These are phyloP conservation scores for Baorangia bicolor DNA, from an alignment of 768 basidiomycete species.

Conservation along the genomic window DNA sequence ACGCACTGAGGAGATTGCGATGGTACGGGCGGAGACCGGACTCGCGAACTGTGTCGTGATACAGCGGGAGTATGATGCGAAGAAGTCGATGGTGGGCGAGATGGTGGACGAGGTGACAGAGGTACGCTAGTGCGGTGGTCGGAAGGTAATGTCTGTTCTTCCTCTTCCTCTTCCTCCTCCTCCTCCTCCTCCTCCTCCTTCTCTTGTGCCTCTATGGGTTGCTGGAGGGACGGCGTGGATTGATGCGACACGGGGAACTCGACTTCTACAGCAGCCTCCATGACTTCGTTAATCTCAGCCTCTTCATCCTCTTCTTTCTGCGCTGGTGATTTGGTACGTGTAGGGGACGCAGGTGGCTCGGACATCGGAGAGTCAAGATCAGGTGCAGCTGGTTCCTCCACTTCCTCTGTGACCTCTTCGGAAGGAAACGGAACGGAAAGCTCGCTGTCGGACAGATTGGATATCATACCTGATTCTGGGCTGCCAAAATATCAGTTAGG, in stretches of 20 bases:
- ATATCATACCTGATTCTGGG: constrained; percentile 42
- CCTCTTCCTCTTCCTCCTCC: constrained; percentile 12
- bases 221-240: constrained; percentile 18
- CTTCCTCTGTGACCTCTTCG: constrained; percentile 9
- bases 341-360: constrained; percentile 32
- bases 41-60: constrained; percentile 20
- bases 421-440: constrained; percentile 21
- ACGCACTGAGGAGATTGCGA: constrained; percentile 7
- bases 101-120: constrained; percentile 18
- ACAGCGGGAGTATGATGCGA: constrained; percentile 15
- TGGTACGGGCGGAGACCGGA: constrained; percentile 10
- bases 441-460: constrained; percentile 35
- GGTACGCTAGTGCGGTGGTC: background rate
- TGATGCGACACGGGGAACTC: constrained; percentile 13
- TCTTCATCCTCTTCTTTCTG: constrained; percentile 28
- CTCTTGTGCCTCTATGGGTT: constrained; percentile 4
- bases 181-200: constrained; percentile 17
- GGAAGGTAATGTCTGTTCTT: constrained; percentile 1
- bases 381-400: constrained; percentile 10
- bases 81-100: constrained; percentile 11
- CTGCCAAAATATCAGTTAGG: constrained; percentile 26
- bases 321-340: constrained; percentile 20
- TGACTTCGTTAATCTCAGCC: constrained; percentile 18
- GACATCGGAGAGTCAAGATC: constrained; percentile 35
- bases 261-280: constrained; percentile 9